Evolutionary conservation across 495 filamentous ascomycete genomes (phyloP), one percentile per base, ranked within the genome.

Genomic region (Penicillium angulare): DNA sequence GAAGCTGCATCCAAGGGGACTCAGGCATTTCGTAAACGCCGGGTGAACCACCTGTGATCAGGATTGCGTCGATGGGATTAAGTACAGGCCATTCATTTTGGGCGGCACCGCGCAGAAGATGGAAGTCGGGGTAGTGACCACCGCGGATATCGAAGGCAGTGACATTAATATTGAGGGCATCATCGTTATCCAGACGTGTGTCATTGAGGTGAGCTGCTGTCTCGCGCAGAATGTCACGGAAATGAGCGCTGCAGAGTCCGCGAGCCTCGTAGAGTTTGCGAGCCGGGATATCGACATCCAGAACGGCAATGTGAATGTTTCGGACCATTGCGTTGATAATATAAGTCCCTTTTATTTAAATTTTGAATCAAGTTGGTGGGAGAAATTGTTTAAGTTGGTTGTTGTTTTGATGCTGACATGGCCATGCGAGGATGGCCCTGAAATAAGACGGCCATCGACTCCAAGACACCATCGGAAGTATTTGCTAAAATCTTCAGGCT

Each of bases 191-290:
- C 26, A 43, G 46, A 12, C 41, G 43, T 20, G 46, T 49, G n/a
- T 66, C 17, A 32, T 63, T 66, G 18, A 70, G 38, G 31, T 51
- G 52, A 12, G 50, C 21, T 23, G 63, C 67, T 10, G 67, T 65
- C 23, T 63, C 61, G 35, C 58, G 60, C 5, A 70, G 63, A 21
- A 70, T 56, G 6, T 53, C 50, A 43, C 65, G 63, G 39, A 68
- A 70, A 40, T 68, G 67, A 0, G 67, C 57, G 29, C 67, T 70
- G 55, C 57, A 70, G 13, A 70, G 55, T 6, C 67, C 67, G 3
- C 63, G 60, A 7, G 61, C 60, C 26, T 61, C 60, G 47, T 70
- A 70, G 7, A 68, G 53, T 4, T 45, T 18, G 17, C 56, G 67
- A 1, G 58, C 62, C 18, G 67, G 67, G 33, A 70, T 63, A 31